A percentile compares a stretch with the other conserved stretches of the same genome.
phyloP scores from a whole-genome alignment of 805 yeast species.

The Dipodascus albidus region DNA sequence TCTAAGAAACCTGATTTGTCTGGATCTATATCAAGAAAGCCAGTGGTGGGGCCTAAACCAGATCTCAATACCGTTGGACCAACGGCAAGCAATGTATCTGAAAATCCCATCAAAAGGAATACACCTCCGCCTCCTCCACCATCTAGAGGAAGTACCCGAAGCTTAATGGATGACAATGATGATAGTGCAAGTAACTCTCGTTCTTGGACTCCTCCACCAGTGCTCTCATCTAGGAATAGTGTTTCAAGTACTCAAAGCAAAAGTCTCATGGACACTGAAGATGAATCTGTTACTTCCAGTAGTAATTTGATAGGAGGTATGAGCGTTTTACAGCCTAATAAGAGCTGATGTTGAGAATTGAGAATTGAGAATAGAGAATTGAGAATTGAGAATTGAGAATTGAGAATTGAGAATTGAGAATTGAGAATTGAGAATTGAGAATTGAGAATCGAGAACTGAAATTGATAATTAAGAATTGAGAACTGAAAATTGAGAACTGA shows the following conservation, averaged over 20 bases:
- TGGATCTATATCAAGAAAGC: conserved; percentile 5
- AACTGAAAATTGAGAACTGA: too few relatives aligned
- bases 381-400: too few relatives aligned
- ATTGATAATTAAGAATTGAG: too few relatives aligned
- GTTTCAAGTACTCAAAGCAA: neutral
- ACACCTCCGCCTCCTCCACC: conserved; percentile 8
- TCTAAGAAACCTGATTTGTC: conserved; percentile 9
- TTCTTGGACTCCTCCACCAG: conserved; percentile 1
- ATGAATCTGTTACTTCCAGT: neutral
- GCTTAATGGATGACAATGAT: neutral
- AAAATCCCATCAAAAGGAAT: neutral
- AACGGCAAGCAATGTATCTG: neutral
- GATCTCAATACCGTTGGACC: neutral
- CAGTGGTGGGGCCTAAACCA: conserved; percentile 1
- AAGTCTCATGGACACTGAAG: neutral
- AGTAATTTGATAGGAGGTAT: neutral
- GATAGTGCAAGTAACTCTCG: neutral
- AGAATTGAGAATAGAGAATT: too few relatives aligned
- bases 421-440: too few relatives aligned
- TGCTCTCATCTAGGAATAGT: neutral
- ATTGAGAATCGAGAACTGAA: too few relatives aligned
- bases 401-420: too few relatives aligned
- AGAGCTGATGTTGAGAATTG: neutral
- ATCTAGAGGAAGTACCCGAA: conserved; percentile 1
- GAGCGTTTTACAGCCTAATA: neutral